Base-by-base conservation (phyloP, 495 filamentous ascomycete genomes). In the Trichocladium uniseriatum region DNA sequence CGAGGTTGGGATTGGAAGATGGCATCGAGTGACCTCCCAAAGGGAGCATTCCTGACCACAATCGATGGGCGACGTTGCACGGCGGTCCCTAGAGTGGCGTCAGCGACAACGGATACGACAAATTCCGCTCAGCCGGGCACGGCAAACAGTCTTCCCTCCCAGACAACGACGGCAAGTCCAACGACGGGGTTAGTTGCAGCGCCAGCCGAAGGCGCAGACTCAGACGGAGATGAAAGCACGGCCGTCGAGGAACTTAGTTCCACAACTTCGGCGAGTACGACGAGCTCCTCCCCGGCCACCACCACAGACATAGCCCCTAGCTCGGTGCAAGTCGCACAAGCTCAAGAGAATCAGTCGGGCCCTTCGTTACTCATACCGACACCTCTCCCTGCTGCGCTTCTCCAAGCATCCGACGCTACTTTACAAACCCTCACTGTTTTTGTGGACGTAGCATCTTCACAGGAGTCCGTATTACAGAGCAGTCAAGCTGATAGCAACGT, bases 61-160 rank as follows among this genome's bases (percentile, higher is more conserved):
- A 65, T 75, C 40, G 43, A 64, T 18, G 72, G 73, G 16, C 68
- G 59, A 49, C 66, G 61, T 57, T 77, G 75, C 57, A 75, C 74
- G 53, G 69, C 68, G 28, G 54, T 72, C 43, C 73, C 74, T 32
- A 70, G 64, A 45, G 49, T 45, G 22, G 42, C 28, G n/a, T 37
- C 43, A 1, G 39, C 43, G 27, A 44, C 57, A 36, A 34, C 39
- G 49, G 28, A 1, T 13, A 6, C 62, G 32, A 40, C 19, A 45
- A 53, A 55, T 43, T 28, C 48, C 34, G 43, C 10, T 2, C 51
- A 28, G 36, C 37, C 54, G 2, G n/a, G 57, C 29, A 38, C 57
- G 28, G 45, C 47, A 15, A 20, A 21, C 9, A 49, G 8, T 16
- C 35, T 31, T n/a, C n/a, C n/a, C 13, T 8, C 57, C 3, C 50